Evolutionary conservation across 257 asterid species (phyloP).

Genomic region (Solanum tarapatanum): DNA sequence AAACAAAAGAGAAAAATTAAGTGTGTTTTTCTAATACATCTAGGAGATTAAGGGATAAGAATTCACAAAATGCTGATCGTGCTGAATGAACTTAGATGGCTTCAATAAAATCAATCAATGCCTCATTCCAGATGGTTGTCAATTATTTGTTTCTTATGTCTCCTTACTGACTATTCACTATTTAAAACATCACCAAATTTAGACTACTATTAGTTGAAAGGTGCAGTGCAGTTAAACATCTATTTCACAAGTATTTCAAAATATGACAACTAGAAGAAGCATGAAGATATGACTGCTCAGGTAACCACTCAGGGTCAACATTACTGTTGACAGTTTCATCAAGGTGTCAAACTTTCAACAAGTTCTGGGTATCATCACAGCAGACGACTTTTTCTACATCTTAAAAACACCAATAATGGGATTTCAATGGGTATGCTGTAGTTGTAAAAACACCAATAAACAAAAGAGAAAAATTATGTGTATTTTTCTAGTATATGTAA

Average conservation of each 20-base stretch:
- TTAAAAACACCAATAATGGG: not conserved
- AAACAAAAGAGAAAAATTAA: not conserved
- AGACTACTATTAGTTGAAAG: not conserved
- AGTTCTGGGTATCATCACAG: conserved; percentile 7
- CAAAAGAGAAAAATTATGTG: not conserved
- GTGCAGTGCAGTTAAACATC: not conserved
- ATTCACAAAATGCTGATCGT: not conserved
- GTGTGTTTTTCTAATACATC: not conserved
- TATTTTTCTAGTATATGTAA: not conserved
- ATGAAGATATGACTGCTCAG: conserved; percentile 9
- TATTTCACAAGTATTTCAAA: not conserved
- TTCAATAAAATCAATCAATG: not conserved
- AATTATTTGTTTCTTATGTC: not conserved
- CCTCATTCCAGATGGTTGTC: not conserved
- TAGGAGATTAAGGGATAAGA: not conserved
- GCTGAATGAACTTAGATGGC: not conserved
- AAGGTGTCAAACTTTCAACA: conserved; percentile 9
- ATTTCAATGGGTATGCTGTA: not conserved
- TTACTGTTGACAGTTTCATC: not conserved
- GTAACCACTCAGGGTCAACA: conserved; percentile 27
- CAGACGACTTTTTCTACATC: not conserved
- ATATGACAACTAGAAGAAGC: not conserved
- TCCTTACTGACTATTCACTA: not conserved
- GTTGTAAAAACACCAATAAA: not conserved
- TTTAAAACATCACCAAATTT: not conserved